A percentile compares a stretch with the other conserved stretches of the same genome.
Conservation (phyloP, 2,329 filamentous ascomycete species). For the Colletotrichum lupini region DNA sequence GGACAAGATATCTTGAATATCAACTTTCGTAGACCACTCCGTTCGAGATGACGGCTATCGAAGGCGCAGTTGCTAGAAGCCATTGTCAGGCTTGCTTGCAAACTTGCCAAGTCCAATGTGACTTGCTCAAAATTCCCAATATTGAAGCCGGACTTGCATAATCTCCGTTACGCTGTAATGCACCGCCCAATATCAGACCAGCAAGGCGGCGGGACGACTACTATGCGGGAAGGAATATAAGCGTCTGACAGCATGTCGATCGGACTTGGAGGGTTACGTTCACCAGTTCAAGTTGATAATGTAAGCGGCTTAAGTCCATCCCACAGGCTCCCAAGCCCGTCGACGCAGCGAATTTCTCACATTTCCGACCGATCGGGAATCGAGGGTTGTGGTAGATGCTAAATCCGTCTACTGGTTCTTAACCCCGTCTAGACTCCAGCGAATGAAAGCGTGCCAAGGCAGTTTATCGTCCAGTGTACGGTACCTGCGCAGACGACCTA, state of each 20-base stretch:
- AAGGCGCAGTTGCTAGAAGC: neutral
- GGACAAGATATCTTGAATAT: neutral
- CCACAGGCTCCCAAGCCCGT: too few species aligned
- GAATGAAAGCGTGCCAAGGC: neutral
- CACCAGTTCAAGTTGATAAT: neutral
- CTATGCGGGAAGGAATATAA: neutral
- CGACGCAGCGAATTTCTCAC: neutral
- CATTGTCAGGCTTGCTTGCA: neutral
- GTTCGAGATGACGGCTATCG: neutral
- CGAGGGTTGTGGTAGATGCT: constrained; percentile 10
- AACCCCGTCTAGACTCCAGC: neutral
- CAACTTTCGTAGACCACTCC: neutral
- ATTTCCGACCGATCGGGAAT: constrained; percentile 28
- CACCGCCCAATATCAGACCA: too few species aligned
- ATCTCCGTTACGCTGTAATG: neutral
- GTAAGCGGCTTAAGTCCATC: constrained; percentile 4
- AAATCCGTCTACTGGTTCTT: constrained; percentile 12
- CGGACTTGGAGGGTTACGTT: neutral
- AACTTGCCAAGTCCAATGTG: neutral
- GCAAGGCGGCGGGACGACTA: neutral
- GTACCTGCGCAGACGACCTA: neutral
- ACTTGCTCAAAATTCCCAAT: neutral
- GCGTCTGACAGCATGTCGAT: neutral
- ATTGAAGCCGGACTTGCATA: neutral
- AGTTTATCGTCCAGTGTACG: neutral